Evolutionary conservation across 352 stramenopile species (phyloP).

Genomic region (Phytophthora europaea): DNA sequence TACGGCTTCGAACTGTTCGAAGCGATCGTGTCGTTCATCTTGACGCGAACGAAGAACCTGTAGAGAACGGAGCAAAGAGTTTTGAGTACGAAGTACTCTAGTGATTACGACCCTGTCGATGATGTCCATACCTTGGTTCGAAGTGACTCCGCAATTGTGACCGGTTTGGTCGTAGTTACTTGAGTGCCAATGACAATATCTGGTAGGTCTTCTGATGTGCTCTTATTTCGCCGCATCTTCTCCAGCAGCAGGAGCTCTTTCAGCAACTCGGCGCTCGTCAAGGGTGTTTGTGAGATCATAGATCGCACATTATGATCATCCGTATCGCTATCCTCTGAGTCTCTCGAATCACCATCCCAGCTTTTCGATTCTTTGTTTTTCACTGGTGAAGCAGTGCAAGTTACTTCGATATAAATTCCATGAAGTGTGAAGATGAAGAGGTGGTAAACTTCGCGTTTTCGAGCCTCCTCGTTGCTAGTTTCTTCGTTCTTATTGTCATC

Average conservation of each 20-base stretch:
- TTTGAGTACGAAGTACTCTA: neutral
- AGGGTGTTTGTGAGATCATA: neutral
- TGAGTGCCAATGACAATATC: constrained; percentile 49
- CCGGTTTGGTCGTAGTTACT: constrained; percentile 38
- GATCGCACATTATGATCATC: constrained; percentile 1
- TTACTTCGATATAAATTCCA: constrained; percentile 27
- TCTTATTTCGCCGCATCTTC: constrained; percentile 43
- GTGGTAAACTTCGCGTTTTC: constrained; percentile 12
- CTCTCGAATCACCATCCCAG: neutral
- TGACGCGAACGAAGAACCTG: constrained; percentile 54
- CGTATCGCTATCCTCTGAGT: constrained; percentile 9
- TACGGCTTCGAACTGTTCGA: constrained; percentile 34
- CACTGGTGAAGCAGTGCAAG: constrained; percentile 3
- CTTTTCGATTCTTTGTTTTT: neutral
- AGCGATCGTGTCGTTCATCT: constrained; percentile 36
- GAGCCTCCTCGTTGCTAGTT: neutral
- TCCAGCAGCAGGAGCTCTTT: constrained; percentile 51
- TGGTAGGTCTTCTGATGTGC: constrained; percentile 33
- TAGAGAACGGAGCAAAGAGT: neutral
- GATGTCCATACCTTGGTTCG: constrained; percentile 48
- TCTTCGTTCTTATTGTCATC: neutral
- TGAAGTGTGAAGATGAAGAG: constrained; percentile 35
- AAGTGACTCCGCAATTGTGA: constrained; percentile 50
- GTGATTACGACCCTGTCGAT: neutral
- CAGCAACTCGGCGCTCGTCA: constrained; percentile 35